Percentiles rank a stretch among this genome's conserved stretches.
Evolutionary conservation across 2,329 filamentous ascomycete species (phyloP).

Genomic region (Curvularia eragrostidis): DNA sequence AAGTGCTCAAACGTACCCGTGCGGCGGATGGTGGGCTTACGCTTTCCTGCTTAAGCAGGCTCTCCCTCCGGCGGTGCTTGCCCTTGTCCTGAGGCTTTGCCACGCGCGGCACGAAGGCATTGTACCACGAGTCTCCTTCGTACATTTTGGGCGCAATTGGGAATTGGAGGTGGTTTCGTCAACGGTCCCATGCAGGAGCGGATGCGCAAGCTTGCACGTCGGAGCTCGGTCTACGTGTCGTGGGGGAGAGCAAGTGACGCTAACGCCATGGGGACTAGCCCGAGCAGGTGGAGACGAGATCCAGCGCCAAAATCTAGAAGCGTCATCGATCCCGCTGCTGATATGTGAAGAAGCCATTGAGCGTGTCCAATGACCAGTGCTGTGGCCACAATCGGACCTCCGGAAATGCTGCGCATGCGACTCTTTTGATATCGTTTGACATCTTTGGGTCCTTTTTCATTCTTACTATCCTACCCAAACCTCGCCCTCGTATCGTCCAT

Average conservation of each 20-base stretch:
- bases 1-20: slow-evolving; percentile 46
- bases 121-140: slow-evolving; percentile 81
- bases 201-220: slow-evolving; percentile 15
- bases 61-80: slow-evolving; percentile 71
- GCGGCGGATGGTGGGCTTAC: slow-evolving; percentile 52
- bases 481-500: background rate
- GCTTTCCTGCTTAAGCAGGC: slow-evolving; percentile 65
- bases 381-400: slow-evolving; percentile 13
- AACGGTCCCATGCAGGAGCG: slow-evolving; percentile 7
- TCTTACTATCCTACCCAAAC: slow-evolving; percentile 1
- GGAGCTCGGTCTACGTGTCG: slow-evolving; percentile 12
- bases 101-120: slow-evolving; percentile 69
- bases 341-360: slow-evolving; percentile 18
- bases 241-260: slow-evolving; percentile 2
- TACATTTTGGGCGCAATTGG: slow-evolving; percentile 62
- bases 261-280: slow-evolving; percentile 4
- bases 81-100: slow-evolving; percentile 47
- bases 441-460: slow-evolving; percentile 8
- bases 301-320: slow-evolving; percentile 13
- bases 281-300: slow-evolving; percentile 10
- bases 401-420: slow-evolving; percentile 20
- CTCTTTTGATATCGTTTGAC: slow-evolving; percentile 18
- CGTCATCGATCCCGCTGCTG: slow-evolving; percentile 20
- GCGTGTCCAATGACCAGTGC: slow-evolving; percentile 22
- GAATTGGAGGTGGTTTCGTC: slow-evolving; percentile 3